phyloP scores from a whole-genome alignment of 768 basidiomycete genomes.

The Agaricus blazei region DNA sequence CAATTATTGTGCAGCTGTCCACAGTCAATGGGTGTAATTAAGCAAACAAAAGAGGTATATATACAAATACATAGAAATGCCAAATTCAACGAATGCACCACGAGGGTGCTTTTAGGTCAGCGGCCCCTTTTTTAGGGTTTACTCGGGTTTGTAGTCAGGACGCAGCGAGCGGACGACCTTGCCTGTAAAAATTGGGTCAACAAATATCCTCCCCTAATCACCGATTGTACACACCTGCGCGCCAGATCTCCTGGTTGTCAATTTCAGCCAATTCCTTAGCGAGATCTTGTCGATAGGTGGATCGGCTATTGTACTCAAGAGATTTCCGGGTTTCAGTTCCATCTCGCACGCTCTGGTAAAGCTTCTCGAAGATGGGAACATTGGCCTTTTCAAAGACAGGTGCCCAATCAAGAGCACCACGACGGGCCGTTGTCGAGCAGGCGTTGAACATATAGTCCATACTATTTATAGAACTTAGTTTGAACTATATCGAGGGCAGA shows the following conservation, averaged over 20 bases:
- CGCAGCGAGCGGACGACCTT: slow-evolving; percentile 89
- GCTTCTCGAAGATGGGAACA: slow-evolving; percentile 87
- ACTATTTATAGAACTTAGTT: slow-evolving; percentile 32
- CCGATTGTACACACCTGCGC: slow-evolving; percentile 57
- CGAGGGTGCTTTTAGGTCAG: slow-evolving; percentile 1
- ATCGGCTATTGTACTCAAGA: slow-evolving; percentile 90
- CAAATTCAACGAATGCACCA: not conserved
- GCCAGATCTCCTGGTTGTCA: slow-evolving; percentile 98
- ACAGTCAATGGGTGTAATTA: not conserved
- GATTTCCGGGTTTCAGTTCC: slow-evolving; percentile 97
- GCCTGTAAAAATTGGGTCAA: slow-evolving; percentile 36
- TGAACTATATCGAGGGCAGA: not conserved
- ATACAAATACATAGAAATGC: not conserved
- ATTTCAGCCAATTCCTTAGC: slow-evolving; percentile 91
- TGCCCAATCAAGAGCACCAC: slow-evolving; percentile 99
- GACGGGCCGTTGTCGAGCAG: slow-evolving; percentile 98
- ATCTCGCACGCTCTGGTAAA: slow-evolving; percentile 92
- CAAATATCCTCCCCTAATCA: not conserved
- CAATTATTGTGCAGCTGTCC: no score
- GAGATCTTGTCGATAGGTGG: slow-evolving; percentile 91
- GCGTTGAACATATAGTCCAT: slow-evolving; percentile 99
- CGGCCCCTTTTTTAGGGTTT: slow-evolving; percentile 9
- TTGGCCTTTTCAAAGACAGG: slow-evolving; percentile 95
- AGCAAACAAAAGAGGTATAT: not conserved
- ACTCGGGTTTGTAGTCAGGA: slow-evolving; percentile 71